Evolutionary conservation across 2,329 filamentous ascomycete species (phyloP).

Genomic region (Alternaria viburni): DNA sequence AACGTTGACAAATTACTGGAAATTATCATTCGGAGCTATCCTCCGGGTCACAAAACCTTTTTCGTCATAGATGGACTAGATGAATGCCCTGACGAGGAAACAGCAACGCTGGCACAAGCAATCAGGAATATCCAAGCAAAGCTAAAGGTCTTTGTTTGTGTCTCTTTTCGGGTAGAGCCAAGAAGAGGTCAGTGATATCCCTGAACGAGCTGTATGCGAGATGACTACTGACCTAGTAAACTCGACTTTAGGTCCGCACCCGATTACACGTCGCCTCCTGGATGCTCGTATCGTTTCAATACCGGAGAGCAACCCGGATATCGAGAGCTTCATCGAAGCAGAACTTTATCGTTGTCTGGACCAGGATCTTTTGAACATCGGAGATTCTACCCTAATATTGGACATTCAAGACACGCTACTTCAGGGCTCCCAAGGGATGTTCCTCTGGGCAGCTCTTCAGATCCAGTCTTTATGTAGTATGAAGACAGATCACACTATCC

Average conservation of each 20-base stretch:
- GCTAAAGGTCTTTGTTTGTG: constrained; percentile 28
- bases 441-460: constrained; percentile 34
- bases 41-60: constrained; percentile 28
- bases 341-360: constrained; percentile 32
- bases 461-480: constrained; percentile 38
- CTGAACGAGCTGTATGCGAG: no score
- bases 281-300: constrained; percentile 14
- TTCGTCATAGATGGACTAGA: constrained; percentile 47
- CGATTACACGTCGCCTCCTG: background rate
- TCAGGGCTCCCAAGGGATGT: constrained; percentile 32
- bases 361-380: constrained; percentile 19
- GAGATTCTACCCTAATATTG: constrained; percentile 32
- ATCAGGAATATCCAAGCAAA: constrained; percentile 29
- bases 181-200: background rate
- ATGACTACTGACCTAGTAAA: no score
- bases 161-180: constrained; percentile 30
- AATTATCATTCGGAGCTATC: constrained; percentile 25
- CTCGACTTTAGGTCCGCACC: background rate
- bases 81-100: constrained; percentile 32
- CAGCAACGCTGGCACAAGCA: constrained; percentile 18
- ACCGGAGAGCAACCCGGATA: constrained; percentile 30
- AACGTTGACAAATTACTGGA: constrained; percentile 24
- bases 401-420: constrained; percentile 34
- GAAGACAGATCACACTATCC: constrained; percentile 48
- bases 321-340: constrained; percentile 32